Evolutionary conservation across 1,139 yeast species (phyloP).

Genomic region (Yamadazyma songkhlaensis): DNA sequence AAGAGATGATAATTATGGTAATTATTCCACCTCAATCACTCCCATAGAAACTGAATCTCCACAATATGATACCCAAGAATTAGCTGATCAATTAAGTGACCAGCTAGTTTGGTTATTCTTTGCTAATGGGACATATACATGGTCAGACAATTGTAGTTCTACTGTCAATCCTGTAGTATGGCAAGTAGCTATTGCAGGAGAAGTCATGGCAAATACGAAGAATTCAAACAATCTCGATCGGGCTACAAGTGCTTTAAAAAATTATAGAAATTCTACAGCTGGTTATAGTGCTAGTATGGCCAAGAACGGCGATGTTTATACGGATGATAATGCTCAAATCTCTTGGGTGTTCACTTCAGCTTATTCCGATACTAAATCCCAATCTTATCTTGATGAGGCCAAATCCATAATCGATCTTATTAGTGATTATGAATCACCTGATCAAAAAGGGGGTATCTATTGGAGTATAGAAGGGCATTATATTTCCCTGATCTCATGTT

Average conservation of each 20-base stretch:
- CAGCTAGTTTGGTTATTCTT: conserved; percentile 24
- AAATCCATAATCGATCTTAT: conserved; percentile 8
- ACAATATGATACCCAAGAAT: conserved; percentile 11
- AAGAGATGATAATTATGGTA: conserved; percentile 7
- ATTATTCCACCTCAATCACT: conserved; percentile 15
- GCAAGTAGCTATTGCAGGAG: conserved; percentile 28
- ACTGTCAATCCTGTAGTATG: conserved; percentile 18
- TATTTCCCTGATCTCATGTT: conserved; percentile 34
- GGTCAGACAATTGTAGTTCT: conserved; percentile 21
- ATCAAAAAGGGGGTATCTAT: conserved; percentile 26
- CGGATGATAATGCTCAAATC: conserved; percentile 36
- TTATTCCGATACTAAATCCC: conserved; percentile 14
- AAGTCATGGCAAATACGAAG: conserved; percentile 18
- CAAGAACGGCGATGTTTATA: conserved; percentile 27
- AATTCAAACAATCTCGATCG: conserved; percentile 12
- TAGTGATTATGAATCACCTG: conserved; percentile 15
- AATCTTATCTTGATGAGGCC: conserved; percentile 10
- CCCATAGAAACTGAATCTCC: conserved; percentile 17
- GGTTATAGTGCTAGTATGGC: conserved; percentile 34
- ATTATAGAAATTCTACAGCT: conserved; percentile 20
- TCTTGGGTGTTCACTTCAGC: conserved; percentile 32
- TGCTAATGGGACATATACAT: conserved; percentile 13
- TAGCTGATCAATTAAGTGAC: conserved; percentile 13
- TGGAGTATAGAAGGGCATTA: conserved; percentile 28
- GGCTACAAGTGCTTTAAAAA: conserved; percentile 15